Evolutionary conservation across 768 basidiomycete genomes (phyloP).

Genomic region (Coprinopsis marcescibilis): DNA sequence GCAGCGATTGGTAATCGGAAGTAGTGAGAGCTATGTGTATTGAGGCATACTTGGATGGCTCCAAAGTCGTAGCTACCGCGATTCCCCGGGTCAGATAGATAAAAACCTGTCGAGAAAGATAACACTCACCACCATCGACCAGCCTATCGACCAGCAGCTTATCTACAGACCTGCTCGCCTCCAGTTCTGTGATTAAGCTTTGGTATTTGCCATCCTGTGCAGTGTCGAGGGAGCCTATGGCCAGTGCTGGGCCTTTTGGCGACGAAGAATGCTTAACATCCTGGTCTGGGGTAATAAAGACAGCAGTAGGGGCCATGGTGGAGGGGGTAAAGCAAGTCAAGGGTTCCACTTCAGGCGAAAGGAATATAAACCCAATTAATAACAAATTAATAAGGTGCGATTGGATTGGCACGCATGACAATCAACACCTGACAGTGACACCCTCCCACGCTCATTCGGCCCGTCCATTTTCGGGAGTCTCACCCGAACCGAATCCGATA

Average conservation of each 20-base stretch:
- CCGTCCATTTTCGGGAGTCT: neutral
- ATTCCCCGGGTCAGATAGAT: constrained; percentile 6
- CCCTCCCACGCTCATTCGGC: too few species aligned
- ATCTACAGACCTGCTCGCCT: constrained; percentile 53
- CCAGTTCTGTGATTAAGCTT: constrained; percentile 54
- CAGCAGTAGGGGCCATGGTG: constrained; percentile 60
- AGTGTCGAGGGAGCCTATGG: constrained; percentile 72
- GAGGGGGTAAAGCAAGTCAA: neutral
- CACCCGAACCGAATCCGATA: constrained; percentile 1
- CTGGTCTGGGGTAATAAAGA: constrained; percentile 27
- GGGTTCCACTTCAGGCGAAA: constrained; percentile 1
- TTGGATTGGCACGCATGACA: constrained; percentile 7
- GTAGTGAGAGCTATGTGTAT: constrained; percentile 63
- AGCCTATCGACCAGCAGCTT: constrained; percentile 80
- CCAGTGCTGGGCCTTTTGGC: constrained; percentile 51
- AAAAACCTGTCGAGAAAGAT: neutral
- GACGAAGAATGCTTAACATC: constrained; percentile 15
- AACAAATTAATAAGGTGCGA: constrained; percentile 1
- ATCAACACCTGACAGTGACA: constrained; percentile 5
- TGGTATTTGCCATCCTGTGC: constrained; percentile 81
- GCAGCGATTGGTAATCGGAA: constrained; percentile 54
- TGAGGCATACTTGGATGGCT: constrained; percentile 51
- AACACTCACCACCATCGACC: constrained; percentile 64
- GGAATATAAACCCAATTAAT: constrained; percentile 3
- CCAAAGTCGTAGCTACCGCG: constrained; percentile 50